Evolutionary conservation across 2,329 filamentous ascomycete species (phyloP).

Genomic region (Curvularia sp.): DNA sequence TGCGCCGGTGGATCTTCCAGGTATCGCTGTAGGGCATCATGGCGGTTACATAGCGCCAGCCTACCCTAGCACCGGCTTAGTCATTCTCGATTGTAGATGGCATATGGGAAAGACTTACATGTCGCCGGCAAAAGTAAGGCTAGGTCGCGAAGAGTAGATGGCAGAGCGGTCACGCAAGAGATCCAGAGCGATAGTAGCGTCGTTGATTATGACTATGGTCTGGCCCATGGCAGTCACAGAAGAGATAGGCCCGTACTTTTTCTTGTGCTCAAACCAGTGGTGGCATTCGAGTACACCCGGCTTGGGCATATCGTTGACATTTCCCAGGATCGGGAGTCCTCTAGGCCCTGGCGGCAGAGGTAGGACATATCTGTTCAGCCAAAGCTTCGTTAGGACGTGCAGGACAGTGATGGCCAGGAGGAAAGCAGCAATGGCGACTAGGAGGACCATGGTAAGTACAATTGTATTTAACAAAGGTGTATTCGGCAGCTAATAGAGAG

Average conservation of each 20-base stretch:
- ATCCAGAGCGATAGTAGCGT: constrained; percentile 31
- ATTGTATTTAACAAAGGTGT: neutral
- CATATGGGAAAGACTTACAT: no score
- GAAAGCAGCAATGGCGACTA: neutral
- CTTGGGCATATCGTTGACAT: constrained; percentile 58
- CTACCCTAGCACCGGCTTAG: constrained; percentile 15
- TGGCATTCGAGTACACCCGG: constrained; percentile 49
- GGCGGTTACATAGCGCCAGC: constrained; percentile 29
- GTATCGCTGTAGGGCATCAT: constrained; percentile 23
- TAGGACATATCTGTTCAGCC: constrained; percentile 13
- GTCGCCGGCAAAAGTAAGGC: constrained; percentile 27
- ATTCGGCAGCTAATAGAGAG: no score
- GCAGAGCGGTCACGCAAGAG: constrained; percentile 33
- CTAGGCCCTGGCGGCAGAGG: constrained; percentile 60
- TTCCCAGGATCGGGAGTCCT: constrained; percentile 58
- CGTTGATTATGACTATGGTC: constrained; percentile 17
- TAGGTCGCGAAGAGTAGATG: constrained; percentile 33
- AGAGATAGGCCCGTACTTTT: constrained; percentile 21
- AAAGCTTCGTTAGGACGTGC: constrained; percentile 22
- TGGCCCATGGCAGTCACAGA: constrained; percentile 5
- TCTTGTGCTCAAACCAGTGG: constrained; percentile 56
- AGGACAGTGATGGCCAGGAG: neutral
- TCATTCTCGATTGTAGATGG: no score
- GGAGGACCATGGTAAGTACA: neutral
- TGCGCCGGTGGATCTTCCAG: constrained; percentile 34